These are phyloP conservation scores for Peziza echinospora DNA, from an alignment of 495 filamentous ascomycete species.

Conservation along the genomic window DNA sequence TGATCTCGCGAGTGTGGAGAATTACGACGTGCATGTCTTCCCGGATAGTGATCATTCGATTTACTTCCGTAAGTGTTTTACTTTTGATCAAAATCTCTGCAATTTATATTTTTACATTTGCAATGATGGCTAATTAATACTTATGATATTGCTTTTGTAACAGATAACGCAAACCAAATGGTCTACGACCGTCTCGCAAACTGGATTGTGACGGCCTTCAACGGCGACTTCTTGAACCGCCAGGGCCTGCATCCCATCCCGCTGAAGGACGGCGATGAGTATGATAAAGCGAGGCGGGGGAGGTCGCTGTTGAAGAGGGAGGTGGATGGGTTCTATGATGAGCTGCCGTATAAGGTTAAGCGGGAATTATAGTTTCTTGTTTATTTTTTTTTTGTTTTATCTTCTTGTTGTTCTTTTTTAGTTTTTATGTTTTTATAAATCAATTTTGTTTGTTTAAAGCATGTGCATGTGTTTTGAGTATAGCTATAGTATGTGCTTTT, in stretches of 20 bases:
- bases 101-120: no score
- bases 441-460: no score
- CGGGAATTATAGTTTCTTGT: no score
- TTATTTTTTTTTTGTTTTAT: no score
- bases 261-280: background rate
- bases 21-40: slow-evolving; percentile 92
- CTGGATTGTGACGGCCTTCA: slow-evolving; percentile 94
- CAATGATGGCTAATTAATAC: no score
- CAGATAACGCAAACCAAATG: slow-evolving; percentile 64
- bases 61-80: slow-evolving; percentile 48
- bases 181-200: slow-evolving; percentile 83
- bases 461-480: no score
- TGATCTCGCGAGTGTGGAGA: slow-evolving; percentile 64
- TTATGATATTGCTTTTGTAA: no score
- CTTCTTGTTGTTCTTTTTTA: no score
- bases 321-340: background rate
- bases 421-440: no score
- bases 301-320: background rate
- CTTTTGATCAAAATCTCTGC: no score
- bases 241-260: slow-evolving; percentile 38
- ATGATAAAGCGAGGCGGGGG: background rate
- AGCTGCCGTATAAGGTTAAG: no score
- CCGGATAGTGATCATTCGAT: slow-evolving; percentile 94
- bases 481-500: no score
- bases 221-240: slow-evolving; percentile 80